phyloP scores from a whole-genome alignment of 2,329 filamentous ascomycete species.

The Nigrospora sphaerica region DNA sequence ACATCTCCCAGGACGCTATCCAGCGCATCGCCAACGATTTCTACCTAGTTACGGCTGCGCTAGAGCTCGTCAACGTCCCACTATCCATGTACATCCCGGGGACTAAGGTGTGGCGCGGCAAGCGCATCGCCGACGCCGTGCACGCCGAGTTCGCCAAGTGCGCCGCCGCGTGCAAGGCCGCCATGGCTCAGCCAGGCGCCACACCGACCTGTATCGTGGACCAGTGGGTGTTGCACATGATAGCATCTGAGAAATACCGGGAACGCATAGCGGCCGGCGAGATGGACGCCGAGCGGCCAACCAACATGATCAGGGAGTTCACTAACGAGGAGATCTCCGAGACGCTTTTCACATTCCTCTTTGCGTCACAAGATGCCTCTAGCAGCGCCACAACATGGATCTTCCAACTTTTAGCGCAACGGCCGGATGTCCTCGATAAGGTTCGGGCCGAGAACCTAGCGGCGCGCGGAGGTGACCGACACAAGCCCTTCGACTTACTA shows the following conservation, averaged over 20 bases:
- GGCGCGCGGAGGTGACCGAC: constrained; percentile 32
- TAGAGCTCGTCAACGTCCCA: constrained; percentile 76
- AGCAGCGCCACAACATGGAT: constrained; percentile 47
- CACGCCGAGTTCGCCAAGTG: constrained; percentile 64
- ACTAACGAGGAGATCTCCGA: constrained; percentile 39
- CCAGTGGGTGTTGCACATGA: constrained; percentile 68
- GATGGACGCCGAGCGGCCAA: constrained; percentile 30
- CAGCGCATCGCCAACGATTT: constrained; percentile 74
- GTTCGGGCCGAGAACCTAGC: constrained; percentile 39
- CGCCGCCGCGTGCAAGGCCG: constrained; percentile 62
- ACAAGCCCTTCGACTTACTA: constrained; percentile 29
- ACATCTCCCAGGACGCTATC: constrained; percentile 64
- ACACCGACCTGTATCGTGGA: constrained; percentile 68
- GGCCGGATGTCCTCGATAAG: constrained; percentile 38
- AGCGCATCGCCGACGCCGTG: constrained; percentile 66
- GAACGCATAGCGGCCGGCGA: constrained; percentile 55
- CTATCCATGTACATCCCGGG: constrained; percentile 62
- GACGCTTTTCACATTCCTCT: constrained; percentile 46
- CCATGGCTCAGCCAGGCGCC: constrained; percentile 59
- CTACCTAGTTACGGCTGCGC: constrained; percentile 68
- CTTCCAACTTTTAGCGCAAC: constrained; percentile 43
- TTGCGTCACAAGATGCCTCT: constrained; percentile 45
- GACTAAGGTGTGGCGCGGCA: constrained; percentile 71
- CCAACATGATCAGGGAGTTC: constrained; percentile 41
- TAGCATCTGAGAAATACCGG: constrained; percentile 61